Percentiles rank a stretch among this genome's conserved stretches.
These are phyloP conservation scores for Magnaporthales sp. DNA, from an alignment of 2,329 filamentous ascomycete genomes.

Conservation along the genomic window DNA sequence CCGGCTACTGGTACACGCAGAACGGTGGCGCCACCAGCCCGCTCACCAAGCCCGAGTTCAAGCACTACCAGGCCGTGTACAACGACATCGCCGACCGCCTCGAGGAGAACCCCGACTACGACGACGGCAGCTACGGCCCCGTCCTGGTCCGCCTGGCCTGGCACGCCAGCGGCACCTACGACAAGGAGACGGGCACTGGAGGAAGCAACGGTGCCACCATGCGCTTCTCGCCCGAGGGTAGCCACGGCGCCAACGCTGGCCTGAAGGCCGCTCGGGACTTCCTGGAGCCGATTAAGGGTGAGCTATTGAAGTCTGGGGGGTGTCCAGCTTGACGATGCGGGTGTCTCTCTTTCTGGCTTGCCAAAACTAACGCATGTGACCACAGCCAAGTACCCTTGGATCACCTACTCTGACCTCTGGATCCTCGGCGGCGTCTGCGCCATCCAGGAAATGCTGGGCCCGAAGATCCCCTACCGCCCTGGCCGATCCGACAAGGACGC, in stretches of 20 bases:
- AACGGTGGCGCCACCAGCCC: slow-evolving; percentile 42
- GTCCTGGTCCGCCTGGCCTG: slow-evolving; percentile 86
- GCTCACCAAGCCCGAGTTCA: slow-evolving; percentile 64
- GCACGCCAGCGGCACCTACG: slow-evolving; percentile 90
- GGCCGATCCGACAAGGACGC: slow-evolving; percentile 75
- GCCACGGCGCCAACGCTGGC: slow-evolving; percentile 91
- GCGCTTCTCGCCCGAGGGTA: slow-evolving; percentile 82
- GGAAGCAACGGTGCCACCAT: slow-evolving; percentile 96
- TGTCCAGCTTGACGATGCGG: not conserved
- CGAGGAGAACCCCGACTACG: slow-evolving; percentile 88
- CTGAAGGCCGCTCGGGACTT: slow-evolving; percentile 82
- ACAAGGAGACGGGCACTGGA: slow-evolving; percentile 78
- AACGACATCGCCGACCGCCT: slow-evolving; percentile 71
- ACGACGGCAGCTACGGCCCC: slow-evolving; percentile 92
- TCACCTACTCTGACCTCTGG: slow-evolving; percentile 94
- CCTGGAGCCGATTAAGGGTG: slow-evolving; percentile 82
- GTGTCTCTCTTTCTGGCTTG: not conserved
- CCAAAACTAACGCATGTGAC: slow-evolving; percentile 11
- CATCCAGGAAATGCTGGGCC: slow-evolving; percentile 93
- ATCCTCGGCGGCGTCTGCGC: slow-evolving; percentile 78
- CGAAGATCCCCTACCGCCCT: slow-evolving; percentile 77
- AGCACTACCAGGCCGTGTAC: slow-evolving; percentile 95
- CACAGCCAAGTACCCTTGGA: slow-evolving; percentile 79
- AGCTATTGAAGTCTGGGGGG: slow-evolving; percentile 16
- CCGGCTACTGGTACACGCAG: slow-evolving; percentile 57